These are phyloP conservation scores for Coelastrella sp. DNA, from an alignment of 139 green algal genomes.

Conservation along the genomic window DNA sequence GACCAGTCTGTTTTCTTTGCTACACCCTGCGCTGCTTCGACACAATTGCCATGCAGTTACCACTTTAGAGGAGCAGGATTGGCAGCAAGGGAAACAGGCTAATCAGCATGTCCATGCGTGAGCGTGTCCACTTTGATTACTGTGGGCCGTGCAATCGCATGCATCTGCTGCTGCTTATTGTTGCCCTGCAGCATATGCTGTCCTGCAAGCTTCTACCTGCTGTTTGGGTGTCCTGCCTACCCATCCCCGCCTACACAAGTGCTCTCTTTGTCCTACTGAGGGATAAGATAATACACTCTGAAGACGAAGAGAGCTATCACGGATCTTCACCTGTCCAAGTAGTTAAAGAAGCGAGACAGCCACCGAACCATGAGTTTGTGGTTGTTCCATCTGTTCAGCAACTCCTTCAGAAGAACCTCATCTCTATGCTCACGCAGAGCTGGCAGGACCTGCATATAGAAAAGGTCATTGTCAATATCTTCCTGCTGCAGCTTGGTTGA, in stretches of 20 bases:
- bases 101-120: no score
- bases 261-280: not conserved
- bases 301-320: not conserved
- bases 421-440: conserved; percentile 83
- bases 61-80: no score
- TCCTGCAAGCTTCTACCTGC: not conserved
- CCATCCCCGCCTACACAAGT: not conserved
- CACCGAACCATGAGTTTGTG: conserved; percentile 99
- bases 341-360: conserved; percentile 99
- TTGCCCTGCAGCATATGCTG: no score
- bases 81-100: no score
- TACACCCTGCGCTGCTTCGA: no score
- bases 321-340: conserved; percentile 90
- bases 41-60: no score
- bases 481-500: not conserved
- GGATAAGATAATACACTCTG: not conserved
- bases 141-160: no score
- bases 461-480: not conserved
- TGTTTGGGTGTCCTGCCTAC: not conserved
- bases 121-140: no score
- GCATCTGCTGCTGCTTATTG: no score
- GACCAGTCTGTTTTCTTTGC: no score
- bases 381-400: conserved; percentile 94
- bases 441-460: conserved; percentile 79
- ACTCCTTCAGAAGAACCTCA: conserved; percentile 94